Percentiles rank a stretch among this genome's conserved stretches.
phyloP scores from a whole-genome alignment of 2,329 filamentous ascomycete species.

The Stemphylium vesicarium region DNA sequence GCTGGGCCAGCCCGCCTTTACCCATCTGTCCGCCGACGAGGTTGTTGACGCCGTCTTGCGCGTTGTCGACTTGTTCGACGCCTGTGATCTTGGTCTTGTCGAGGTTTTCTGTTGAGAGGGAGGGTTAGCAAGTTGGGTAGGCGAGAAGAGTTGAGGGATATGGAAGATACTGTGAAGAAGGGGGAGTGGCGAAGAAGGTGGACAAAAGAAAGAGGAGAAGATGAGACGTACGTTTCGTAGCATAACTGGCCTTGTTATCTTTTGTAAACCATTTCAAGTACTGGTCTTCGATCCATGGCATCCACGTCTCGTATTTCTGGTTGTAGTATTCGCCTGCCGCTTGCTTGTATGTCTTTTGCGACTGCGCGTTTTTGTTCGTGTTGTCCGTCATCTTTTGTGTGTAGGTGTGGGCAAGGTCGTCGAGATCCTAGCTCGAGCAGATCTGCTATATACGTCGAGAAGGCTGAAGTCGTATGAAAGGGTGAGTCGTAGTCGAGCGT shows the following conservation, averaged over 20 bases:
- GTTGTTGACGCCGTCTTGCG: constrained; percentile 71
- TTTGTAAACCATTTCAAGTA: constrained; percentile 76
- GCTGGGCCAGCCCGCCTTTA: constrained; percentile 70
- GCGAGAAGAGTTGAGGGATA: not conserved
- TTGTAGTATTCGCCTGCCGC: constrained; percentile 64
- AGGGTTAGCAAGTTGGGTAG: not conserved
- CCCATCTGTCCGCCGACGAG: constrained; percentile 69
- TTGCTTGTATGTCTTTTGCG: constrained; percentile 40
- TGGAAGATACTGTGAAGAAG: not conserved
- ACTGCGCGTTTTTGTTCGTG: not conserved
- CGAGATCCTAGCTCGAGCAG: not conserved
- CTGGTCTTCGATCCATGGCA: constrained; percentile 77
- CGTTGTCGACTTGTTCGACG: constrained; percentile 68
- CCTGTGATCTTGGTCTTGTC: constrained; percentile 74
- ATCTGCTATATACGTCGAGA: no score
- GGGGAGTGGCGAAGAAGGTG: no score
- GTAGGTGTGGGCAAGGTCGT: not conserved
- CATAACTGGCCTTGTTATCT: constrained; percentile 77
- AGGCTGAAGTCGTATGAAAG: no score
- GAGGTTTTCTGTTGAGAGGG: constrained; percentile 62
- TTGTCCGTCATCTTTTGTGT: constrained; percentile 7
- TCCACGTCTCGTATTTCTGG: constrained; percentile 75
- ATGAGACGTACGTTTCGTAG: constrained; percentile 67
- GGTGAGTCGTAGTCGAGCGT: no score
- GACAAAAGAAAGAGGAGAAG: no score